Evolutionary conservation across 306 rosid species (phyloP), one percentile per base, ranked within the genome.

Genomic region (Senna siamea): DNA sequence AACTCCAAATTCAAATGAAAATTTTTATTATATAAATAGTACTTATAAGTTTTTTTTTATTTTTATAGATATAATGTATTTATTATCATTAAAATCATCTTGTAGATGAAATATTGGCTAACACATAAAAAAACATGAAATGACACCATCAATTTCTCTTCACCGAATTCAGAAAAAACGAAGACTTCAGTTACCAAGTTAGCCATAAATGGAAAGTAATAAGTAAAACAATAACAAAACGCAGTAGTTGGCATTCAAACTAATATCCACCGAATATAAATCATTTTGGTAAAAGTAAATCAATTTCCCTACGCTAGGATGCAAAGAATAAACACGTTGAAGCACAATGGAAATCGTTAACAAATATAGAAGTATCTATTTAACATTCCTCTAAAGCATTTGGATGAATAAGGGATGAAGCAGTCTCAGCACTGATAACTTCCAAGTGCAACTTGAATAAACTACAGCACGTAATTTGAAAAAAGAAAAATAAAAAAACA

Each of bases 361-460:
- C 38, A 66, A 56, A 64, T 53, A 11, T 52, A 73, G 14, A 70
- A 77, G 57, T 67, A 73, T 38, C 86, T 44, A 78, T 53, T 61
- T 67, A 61, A 74, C 54, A 9, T 81, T 74, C 79, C 52, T 47
- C 38, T 84, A 72, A 78, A 59, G 68, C 28, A 63, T 52, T 35
- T 23, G 64, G 44, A 76, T 51, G 79, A 82, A 79, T 10, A 78
- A 54, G 62, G 77, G 40, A 79, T 32, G 28, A 61, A 30, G 78
- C 37, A 65, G 41, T 78, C 57, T 73, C 70, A 44, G 55, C 80
- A 75, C 83, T 81, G 77, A 87, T 83, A 87, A 81, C 74, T 85
- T 81, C 71, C 70, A 79, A 68, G 73, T 48, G 44, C 56, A 82
- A 77, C 78, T 75, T 67, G 72, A 77, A 43, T 61, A 37, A 69